These are phyloP conservation scores for Cryptomeria japonica DNA, from an alignment of 75 land plant species.

Conservation along the genomic window DNA sequence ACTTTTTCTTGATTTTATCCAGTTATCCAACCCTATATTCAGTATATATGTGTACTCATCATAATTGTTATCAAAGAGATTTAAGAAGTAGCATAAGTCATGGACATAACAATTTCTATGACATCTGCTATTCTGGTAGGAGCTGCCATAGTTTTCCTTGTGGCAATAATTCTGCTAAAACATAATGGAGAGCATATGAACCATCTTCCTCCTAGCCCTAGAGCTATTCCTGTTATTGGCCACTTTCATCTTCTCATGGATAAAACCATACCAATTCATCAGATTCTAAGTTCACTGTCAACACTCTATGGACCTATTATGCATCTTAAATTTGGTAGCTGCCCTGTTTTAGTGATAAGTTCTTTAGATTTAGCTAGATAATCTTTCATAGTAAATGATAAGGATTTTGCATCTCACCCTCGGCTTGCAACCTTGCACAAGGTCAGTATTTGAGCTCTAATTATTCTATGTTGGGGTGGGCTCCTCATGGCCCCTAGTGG, in stretches of 20 bases:
- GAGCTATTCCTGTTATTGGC: neutral
- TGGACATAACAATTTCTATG: too few species aligned
- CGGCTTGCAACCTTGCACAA: neutral
- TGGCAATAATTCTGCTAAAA: too few species aligned
- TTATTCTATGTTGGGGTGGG: slow-evolving; percentile 26
- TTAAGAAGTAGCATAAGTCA: too few species aligned
- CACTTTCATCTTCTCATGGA: neutral
- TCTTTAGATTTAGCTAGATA: slow-evolving; percentile 29
- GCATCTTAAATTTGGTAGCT: slow-evolving; percentile 9
- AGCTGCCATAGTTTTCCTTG: too few species aligned
- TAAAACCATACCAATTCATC: neutral
- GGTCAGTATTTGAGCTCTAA: slow-evolving; percentile 16
- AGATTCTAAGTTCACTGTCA: neutral
- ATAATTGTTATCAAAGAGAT: too few species aligned
- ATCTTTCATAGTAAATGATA: slow-evolving; percentile 32
- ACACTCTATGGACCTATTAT: neutral
- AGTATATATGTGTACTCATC: too few species aligned
- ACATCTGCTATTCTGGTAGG: too few species aligned
- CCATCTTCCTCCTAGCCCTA: neutral
- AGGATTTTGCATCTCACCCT: slow-evolving; percentile 25
- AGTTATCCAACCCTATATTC: too few species aligned
- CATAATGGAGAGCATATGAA: too few species aligned
- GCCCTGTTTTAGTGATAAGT: slow-evolving; percentile 26
- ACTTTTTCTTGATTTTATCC: too few species aligned
- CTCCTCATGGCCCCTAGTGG: slow-evolving; percentile 41